These are phyloP conservation scores for Biscutella laevigata DNA, from an alignment of 441 rosid species.

Conservation along the genomic window DNA sequence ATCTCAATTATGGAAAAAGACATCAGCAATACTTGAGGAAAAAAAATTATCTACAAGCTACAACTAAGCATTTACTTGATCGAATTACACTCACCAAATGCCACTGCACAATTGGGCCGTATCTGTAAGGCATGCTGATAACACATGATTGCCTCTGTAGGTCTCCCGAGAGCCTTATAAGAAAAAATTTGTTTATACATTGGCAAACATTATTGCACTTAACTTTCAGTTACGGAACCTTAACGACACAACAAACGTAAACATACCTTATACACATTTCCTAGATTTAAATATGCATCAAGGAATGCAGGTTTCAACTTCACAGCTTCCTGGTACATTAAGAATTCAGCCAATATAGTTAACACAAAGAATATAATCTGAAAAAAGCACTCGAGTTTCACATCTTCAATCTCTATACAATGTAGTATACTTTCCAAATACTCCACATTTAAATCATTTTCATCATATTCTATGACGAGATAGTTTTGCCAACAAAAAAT, in stretches of 20 bases:
- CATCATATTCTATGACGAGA: too few relatives aligned
- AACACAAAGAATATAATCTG: neutral
- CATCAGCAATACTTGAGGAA: slow-evolving; percentile 11
- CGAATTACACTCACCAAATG: slow-evolving; percentile 57
- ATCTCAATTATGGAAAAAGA: neutral
- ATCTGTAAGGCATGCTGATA: slow-evolving; percentile 87
- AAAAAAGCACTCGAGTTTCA: too few relatives aligned
- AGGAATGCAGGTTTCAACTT: slow-evolving; percentile 83
- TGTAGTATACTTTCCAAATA: too few relatives aligned
- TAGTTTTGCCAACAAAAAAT: too few relatives aligned
- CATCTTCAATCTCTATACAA: too few relatives aligned
- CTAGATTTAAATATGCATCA: slow-evolving; percentile 95
- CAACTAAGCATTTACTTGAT: neutral
- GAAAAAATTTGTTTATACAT: slow-evolving; percentile 29
- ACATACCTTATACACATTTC: slow-evolving; percentile 95
- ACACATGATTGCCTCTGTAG: slow-evolving; percentile 83
- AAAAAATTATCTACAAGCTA: neutral
- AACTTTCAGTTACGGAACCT: slow-evolving; percentile 29
- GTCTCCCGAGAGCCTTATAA: slow-evolving; percentile 81
- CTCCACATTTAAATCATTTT: too few relatives aligned
- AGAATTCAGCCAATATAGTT: slow-evolving; percentile 2
- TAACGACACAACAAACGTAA: slow-evolving; percentile 20
- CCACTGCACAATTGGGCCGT: slow-evolving; percentile 77
- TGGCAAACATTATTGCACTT: slow-evolving; percentile 22
- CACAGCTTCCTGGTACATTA: slow-evolving; percentile 77